Percentiles rank a stretch among this genome's conserved stretches.
phyloP scores from a whole-genome alignment of 345 rosid genomes.

The Citrus trifoliata region DNA sequence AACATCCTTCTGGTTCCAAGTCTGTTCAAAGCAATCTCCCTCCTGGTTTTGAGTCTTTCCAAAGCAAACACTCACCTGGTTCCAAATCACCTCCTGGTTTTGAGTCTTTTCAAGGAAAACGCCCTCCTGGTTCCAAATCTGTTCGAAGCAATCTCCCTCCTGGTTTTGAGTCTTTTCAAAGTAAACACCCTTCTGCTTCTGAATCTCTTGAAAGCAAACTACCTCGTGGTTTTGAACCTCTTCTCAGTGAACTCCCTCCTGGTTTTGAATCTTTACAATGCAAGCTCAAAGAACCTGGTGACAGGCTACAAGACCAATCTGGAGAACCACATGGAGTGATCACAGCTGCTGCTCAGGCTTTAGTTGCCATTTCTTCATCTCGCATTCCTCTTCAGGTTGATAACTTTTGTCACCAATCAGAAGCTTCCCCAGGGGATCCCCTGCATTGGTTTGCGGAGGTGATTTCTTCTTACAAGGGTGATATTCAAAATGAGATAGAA shows the following conservation, averaged over 20 bases:
- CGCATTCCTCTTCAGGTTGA: slow-evolving; percentile 13
- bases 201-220: slow-evolving; percentile 21
- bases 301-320: slow-evolving; percentile 13
- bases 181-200: neutral
- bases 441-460: slow-evolving; percentile 74
- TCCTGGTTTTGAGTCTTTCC: slow-evolving; percentile 2
- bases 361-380: slow-evolving; percentile 53
- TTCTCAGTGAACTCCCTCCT: slow-evolving; percentile 18
- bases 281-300: slow-evolving; percentile 20
- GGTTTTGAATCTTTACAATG: slow-evolving; percentile 16
- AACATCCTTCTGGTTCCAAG: neutral
- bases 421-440: slow-evolving; percentile 25
- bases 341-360: slow-evolving; percentile 57
- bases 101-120: slow-evolving; percentile 1
- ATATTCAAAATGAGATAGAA: slow-evolving; percentile 12
- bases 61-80: neutral
- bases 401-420: neutral
- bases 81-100: neutral
- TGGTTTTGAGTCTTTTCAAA: slow-evolving; percentile 14
- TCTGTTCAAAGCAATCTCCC: slow-evolving; percentile 11
- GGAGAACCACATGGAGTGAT: slow-evolving; percentile 17
- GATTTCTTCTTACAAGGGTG: slow-evolving; percentile 22
- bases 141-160: slow-evolving; percentile 10
- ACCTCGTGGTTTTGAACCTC: slow-evolving; percentile 2
- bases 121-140: neutral